Conservation (phyloP, 257 asterid species). For the Solanum bulbocastanum region DNA sequence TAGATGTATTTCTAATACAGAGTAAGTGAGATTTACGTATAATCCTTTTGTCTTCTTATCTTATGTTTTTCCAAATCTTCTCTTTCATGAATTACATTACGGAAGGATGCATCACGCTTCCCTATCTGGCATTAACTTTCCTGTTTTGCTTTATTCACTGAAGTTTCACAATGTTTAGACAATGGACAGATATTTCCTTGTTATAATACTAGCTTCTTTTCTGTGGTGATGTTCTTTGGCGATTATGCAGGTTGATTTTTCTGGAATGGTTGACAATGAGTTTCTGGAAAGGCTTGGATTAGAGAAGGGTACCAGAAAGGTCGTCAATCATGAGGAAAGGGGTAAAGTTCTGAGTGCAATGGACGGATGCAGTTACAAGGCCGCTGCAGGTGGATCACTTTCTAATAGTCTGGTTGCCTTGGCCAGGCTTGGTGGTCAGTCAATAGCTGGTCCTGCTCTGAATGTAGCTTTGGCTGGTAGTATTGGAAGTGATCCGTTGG, state of each 20-base stretch:
- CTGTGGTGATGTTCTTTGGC: not conserved
- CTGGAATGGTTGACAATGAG: conserved; percentile 80
- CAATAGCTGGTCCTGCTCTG: conserved; percentile 57
- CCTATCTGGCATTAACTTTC: not conserved
- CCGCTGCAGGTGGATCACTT: conserved; percentile 99
- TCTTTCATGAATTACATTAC: not conserved
- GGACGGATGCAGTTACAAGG: conserved; percentile 98
- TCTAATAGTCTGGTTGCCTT: conserved; percentile 89
- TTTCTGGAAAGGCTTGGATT: conserved; percentile 65
- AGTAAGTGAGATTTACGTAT: not conserved
- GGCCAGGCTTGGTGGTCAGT: conserved; percentile 88
- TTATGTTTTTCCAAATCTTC: not conserved
- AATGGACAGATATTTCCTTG: not conserved
- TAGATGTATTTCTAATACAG: not conserved
- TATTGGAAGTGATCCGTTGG: conserved; percentile 90
- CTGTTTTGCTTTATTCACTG: not conserved
- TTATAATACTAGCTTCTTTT: not conserved
- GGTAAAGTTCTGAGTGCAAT: conserved; percentile 82
- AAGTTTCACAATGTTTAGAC: not conserved
- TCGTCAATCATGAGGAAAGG: conserved; percentile 90
- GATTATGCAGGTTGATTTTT: conserved; percentile 73
- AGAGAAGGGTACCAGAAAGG: conserved; percentile 83
- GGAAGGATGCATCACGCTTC: not conserved
- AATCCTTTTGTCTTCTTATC: not conserved
- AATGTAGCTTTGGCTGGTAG: conserved; percentile 95